Base-by-base conservation (phyloP, 2,329 filamentous ascomycete species). In the Bipolaris sorokiniana region DNA sequence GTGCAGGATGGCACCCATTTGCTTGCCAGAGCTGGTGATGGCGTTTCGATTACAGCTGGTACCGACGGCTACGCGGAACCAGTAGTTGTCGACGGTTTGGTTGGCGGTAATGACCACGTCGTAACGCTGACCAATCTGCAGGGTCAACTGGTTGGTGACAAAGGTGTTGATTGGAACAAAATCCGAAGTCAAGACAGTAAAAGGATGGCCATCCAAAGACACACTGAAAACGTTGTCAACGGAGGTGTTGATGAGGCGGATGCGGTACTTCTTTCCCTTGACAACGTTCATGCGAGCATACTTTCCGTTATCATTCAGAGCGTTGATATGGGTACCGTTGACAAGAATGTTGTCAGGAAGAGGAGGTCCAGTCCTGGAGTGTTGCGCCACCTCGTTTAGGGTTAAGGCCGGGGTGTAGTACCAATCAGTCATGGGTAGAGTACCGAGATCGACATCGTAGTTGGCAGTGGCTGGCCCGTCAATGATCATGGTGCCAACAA, bases 371-470 rank as follows among this genome's bases (percentile, higher is more conserved):
- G 62, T 63, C 9, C 37, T 67, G 64, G 63, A 78, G 58, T 66
- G 74, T 63, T 62, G 69, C 5, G 65, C 72, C 34, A 60, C 72
- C 61, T 65, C 73, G 46, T 65, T 68, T 59, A 67, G 68, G 58
- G 50, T 71, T 65, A 72, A 69, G 37, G 56, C 73, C 59, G 63
- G 71, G 56, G 66, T 58, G 45, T 74, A 84, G 69, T 87, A 87
- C 87, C 87, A 90, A 66, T 91, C 88, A 15, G 80, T 83, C 5
- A 89, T 68, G 23, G 86, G 79, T 1, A 89, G 64, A 10, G 81
- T 74, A 3, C 88, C 88, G 0, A 89, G 77, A 65, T 90, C 88
- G 47, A 83, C 79, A 58, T 90, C 86, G 22, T 80, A 81, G 54
- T 79, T 77, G 16, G 71, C 72, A 15, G 72, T 75, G 15, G 78